Base-by-base conservation (phyloP, 2,329 filamentous ascomycete species). In the Pseudopyricularia cyperi region DNA sequence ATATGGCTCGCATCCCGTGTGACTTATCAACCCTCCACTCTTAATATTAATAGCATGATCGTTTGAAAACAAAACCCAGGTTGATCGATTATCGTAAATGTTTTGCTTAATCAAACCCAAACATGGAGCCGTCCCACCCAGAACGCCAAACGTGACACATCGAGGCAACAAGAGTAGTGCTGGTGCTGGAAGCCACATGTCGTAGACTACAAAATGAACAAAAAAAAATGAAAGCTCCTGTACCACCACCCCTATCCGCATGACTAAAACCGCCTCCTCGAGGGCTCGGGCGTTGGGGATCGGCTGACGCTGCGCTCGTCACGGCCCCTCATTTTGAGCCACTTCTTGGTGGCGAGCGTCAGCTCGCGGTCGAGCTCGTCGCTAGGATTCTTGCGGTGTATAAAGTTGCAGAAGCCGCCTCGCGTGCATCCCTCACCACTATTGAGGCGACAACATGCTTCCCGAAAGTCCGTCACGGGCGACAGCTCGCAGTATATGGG, bases 351-450 rank as follows among this genome's bases (percentile, higher is more conserved):
- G 61, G 82, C 81, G 59, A 97, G 76, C 57, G 86, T 82, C 60
- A 98, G 68, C 60, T 98, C 93, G 57, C 85, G 74, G 56, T 98
- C 93, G 60, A 98, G 73, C 71, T 97, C 91, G 11, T 88, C 75
- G 59, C 79, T 81, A 4, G 93, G 93, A 66, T 97, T 93, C 75
- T 98, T 98, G 64, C 93, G 81, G 68, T 98, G 93, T 58, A 98
- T 98, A 68, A 98, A 98, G 69, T 98, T 98, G 77, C 93, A 98
- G 74, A 97, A 97, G 32, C 93, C 93, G 56, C 90, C 93, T 58
- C 93, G 79, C 44, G 95, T 89, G 69, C 93, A 98, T 46, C 93
- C 93, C 69, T 97, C 93, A 56, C 93, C 93, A 37, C 80, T 87
- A 65, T 98, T 98, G 26, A 97, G 76, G 52, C 93, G 80, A 71